Evolutionary conservation across 805 yeast species (phyloP), one percentile per base, ranked within the genome.

Genomic region (Saturnispora sekii): DNA sequence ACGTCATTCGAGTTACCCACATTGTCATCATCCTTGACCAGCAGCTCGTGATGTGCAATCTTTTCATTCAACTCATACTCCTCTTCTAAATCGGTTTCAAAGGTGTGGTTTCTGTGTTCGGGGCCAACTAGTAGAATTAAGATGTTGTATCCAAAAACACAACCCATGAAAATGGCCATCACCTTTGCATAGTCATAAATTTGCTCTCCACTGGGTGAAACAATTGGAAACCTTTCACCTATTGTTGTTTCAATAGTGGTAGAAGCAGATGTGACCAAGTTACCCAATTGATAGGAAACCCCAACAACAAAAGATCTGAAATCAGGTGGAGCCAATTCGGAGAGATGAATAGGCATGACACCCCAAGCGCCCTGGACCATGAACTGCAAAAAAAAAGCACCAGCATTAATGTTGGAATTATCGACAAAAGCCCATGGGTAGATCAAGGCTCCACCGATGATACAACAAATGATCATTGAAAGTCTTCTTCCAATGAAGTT

Each of bases 291-390:
- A 58, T 80, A 80, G 17, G 81, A 68, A 31, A 72, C 69, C 57
- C 86, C 86, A 38, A 75, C 72, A 43, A 77, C 74, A 48, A 80
- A 76, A 8, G 84, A 69, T 60, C 80, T 69, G 63, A 73, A 77
- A 48, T 74, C 76, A 16, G 81, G 79, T 46, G 80, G 80, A 35
- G 81, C 69, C 49, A 80, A 66, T 60, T 77, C 84, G 3, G 77
- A 67, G 44, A 79, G 63, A 59, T 78, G 81, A 47, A 77, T 68
- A 43, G 84, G 84, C 43, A 74, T 67, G 36, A 77, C 78, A 53
- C 84, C 84, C 80, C 82, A 79, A 18, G 79, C 77, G 53, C 84
- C 84, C 62, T 77, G 83, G 43, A 79, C 83, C 48, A 72, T 74
- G 56, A 74, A 74, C 55, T 78, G 84, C 48, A 78, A 60, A 62